Percentiles rank a stretch among this genome's conserved stretches.
Conservation (phyloP, 768 basidiomycete genomes). For the Kwoniella dendrophila region DNA sequence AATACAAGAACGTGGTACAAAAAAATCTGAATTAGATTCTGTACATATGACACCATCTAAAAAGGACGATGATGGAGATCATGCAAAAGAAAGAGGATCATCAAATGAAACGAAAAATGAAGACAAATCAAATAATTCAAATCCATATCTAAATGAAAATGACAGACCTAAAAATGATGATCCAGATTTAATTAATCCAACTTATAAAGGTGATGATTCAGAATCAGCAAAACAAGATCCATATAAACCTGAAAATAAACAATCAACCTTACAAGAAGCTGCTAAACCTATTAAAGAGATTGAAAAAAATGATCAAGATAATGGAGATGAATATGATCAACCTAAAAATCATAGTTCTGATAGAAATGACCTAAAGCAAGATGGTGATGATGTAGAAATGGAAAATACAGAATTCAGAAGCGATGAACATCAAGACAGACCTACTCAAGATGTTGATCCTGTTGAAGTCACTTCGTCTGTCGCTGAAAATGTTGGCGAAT, state of each 20-base stretch:
- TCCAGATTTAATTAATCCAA: constrained; percentile 9
- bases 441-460: constrained; percentile 3
- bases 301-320: constrained; percentile 8
- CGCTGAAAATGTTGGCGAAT: background rate
- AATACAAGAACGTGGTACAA: constrained; percentile 12
- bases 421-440: background rate
- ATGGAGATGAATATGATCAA: constrained; percentile 2
- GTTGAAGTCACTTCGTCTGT: constrained; percentile 5
- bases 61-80: too few relatives aligned
- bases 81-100: constrained; percentile 2
- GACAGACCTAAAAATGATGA: background rate
- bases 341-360: background rate
- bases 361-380: constrained; percentile 5
- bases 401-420: background rate
- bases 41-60: too few relatives aligned
- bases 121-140: background rate
- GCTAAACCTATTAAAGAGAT: constrained; percentile 3
- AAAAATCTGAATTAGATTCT: background rate
- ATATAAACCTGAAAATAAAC: constrained; percentile 4
- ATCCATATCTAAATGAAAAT: background rate
- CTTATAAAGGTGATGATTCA: constrained; percentile 6
- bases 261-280: constrained; percentile 3
- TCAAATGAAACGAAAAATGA: background rate
- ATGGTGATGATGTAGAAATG: constrained; percentile 7
- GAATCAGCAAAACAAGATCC: constrained; percentile 3